phyloP scores from a whole-genome alignment of 1,139 yeast genomes.

The Suhomyces coccinellae region DNA sequence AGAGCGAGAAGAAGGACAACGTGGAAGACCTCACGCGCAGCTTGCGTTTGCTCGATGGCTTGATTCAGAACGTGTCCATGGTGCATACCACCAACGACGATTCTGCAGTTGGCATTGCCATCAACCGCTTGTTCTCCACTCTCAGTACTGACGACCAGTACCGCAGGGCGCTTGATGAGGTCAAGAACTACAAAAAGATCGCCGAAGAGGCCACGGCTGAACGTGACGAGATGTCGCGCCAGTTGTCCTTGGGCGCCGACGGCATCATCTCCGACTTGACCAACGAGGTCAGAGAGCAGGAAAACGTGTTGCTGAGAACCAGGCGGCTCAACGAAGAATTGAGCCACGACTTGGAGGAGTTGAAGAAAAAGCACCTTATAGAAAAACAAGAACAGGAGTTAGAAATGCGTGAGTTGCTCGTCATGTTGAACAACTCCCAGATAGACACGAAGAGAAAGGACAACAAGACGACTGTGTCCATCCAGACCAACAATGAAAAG shows the following conservation, averaged over 20 bases:
- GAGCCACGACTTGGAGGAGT: constrained; percentile 65
- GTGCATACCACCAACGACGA: constrained; percentile 64
- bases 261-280: constrained; percentile 75
- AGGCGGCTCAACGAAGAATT: constrained; percentile 67
- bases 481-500: constrained; percentile 44
- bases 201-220: constrained; percentile 86
- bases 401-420: constrained; percentile 81
- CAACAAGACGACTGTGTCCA: constrained; percentile 41
- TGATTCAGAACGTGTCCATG: constrained; percentile 77
- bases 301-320: constrained; percentile 63
- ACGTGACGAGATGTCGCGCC: constrained; percentile 72
- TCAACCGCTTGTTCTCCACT: constrained; percentile 74
- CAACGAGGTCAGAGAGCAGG: constrained; percentile 73
- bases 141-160: constrained; percentile 91
- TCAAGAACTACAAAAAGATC: constrained; percentile 60
- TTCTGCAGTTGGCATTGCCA: constrained; percentile 78
- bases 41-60: constrained; percentile 76
- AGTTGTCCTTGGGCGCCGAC: constrained; percentile 78
- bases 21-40: constrained; percentile 59
- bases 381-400: constrained; percentile 87
- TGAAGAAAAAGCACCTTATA: constrained; percentile 64
- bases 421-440: constrained; percentile 54
- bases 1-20: constrained; percentile 55
- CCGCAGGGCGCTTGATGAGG: constrained; percentile 71
- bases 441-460: constrained; percentile 31